Evolutionary conservation across 1,284 basidiomycete species (phyloP).

Genomic region (Papiliotrema terrestris): DNA sequence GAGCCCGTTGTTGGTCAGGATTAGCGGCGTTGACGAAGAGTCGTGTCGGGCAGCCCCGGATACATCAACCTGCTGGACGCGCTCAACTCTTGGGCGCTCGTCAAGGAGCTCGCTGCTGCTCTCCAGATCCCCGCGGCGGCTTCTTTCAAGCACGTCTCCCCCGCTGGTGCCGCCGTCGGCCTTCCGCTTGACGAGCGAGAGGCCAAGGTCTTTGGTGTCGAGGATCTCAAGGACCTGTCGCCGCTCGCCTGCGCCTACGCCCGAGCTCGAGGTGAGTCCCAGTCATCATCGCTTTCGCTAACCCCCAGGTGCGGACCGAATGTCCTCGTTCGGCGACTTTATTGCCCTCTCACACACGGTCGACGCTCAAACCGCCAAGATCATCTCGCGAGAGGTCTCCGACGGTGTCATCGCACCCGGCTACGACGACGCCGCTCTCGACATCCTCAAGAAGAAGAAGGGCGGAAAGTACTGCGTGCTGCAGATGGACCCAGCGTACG

Average conservation of each 20-base stretch:
- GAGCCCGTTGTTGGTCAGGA: slow-evolving; percentile 20
- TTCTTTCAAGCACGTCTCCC: slow-evolving; percentile 99
- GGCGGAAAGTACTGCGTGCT: slow-evolving; percentile 98
- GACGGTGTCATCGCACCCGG: slow-evolving; percentile 97
- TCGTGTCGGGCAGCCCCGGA: slow-evolving; percentile 88
- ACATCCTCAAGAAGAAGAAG: slow-evolving; percentile 94
- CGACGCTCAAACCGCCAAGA: slow-evolving; percentile 89
- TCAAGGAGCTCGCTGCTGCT: slow-evolving; percentile 87
- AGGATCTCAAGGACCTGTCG: slow-evolving; percentile 84
- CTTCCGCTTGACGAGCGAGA: slow-evolving; percentile 77
- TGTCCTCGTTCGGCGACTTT: slow-evolving; percentile 99
- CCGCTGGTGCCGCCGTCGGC: slow-evolving; percentile 92
- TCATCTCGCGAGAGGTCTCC: slow-evolving; percentile 96
- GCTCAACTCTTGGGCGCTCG: slow-evolving; percentile 94
- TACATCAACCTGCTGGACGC: slow-evolving; percentile 99
- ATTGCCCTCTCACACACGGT: slow-evolving; percentile 91
- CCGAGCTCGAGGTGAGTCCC: slow-evolving; percentile 76
- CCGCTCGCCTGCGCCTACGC: slow-evolving; percentile 91
- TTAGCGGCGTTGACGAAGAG: slow-evolving; percentile 54
- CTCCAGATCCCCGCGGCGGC: slow-evolving; percentile 83
- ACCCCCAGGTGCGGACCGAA: slow-evolving; percentile 80
- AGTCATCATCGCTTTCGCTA: background rate
- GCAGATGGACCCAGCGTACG: slow-evolving; percentile 81
- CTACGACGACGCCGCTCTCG: slow-evolving; percentile 82
- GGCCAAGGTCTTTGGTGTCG: slow-evolving; percentile 94